Base-by-base conservation (phyloP, 495 filamentous ascomycete genomes). In the Penicillium samsonianum region DNA sequence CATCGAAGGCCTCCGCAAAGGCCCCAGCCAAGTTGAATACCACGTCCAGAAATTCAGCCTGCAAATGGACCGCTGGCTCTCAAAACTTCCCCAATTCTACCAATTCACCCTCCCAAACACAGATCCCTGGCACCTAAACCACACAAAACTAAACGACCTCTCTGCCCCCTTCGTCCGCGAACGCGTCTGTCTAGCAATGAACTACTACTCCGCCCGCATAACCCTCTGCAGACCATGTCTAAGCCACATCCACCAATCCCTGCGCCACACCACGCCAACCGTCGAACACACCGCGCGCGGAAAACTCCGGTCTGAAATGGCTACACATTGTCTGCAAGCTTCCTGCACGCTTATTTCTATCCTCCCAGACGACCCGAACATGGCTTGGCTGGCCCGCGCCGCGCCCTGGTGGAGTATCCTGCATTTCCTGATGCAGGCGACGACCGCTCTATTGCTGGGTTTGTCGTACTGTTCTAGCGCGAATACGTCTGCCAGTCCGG, bases 361-460 rank as follows among this genome's bases (percentile, higher is more conserved):
- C 42, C 58, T 89, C 5, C 81, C 79, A 3, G 67, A 76, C 0
- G 41, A 58, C 0, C 65, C 70, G 0, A 68, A 78, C 37, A 47
- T 70, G 14, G 25, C 55, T 25, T 78, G 73, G 68, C 60, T 88
- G 0, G 81, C 79, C 33, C 67, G 69, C 25, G 62, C 74, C 2
- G 65, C 78, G 0, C 84, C 84, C 16, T 88, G 84, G 84, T 89
- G 84, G 84, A 77, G 70, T 35, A 68, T 83, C 6, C 69, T 88
- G 0, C 85, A 89, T 61, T 82, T 79, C 58, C 58, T 88, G 6
- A 85, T 85, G 75, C 83, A 87, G 67, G 82, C 85, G 1, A 79
- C 78, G 0, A 79, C 77, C 0, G 77, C 86, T 5, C 63, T 87
- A 5, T 74, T 87, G 57, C 70, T 86, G 7, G 80, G 84, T 35